Percentiles rank a stretch among this genome's conserved stretches.
Evolutionary conservation across 768 basidiomycete species (phyloP).

Genomic region (Phaffia australis): DNA sequence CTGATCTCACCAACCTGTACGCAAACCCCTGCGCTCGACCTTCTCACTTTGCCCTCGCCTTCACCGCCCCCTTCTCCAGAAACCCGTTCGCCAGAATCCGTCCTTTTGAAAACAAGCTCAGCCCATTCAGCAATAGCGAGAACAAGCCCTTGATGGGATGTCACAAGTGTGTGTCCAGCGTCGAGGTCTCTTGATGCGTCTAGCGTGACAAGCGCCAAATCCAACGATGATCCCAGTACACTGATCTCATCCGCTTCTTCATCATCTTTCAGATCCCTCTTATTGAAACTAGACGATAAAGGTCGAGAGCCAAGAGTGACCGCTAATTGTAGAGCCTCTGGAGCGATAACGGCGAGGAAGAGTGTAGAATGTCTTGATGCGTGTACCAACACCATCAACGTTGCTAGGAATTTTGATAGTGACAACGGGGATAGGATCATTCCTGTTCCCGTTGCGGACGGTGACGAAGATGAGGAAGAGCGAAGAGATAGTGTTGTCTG

Average conservation of each 20-base stretch:
- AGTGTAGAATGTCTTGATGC: conserved; percentile 67
- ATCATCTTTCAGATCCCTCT: conserved; percentile 37
- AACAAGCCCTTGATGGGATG: conserved; percentile 63
- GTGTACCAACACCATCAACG: conserved; percentile 68
- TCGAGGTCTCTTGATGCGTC: conserved; percentile 68
- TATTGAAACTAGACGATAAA: conserved; percentile 33
- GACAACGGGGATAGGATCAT: conserved; percentile 69
- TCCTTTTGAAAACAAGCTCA: conserved; percentile 49
- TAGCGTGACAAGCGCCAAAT: conserved; percentile 63
- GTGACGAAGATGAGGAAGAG: conserved; percentile 45
- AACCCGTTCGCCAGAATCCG: conserved; percentile 54
- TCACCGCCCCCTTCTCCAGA: conserved; percentile 44
- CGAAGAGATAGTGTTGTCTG: conserved; percentile 65
- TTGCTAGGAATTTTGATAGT: conserved; percentile 61
- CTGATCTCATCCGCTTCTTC: conserved; percentile 42
- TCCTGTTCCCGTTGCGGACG: conserved; percentile 65
- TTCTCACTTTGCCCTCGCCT: conserved; percentile 52
- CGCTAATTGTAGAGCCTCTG: conserved; percentile 72
- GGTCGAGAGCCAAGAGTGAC: conserved; percentile 58
- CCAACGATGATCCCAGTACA: conserved; percentile 62
- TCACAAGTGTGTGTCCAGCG: conserved; percentile 57
- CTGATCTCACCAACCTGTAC: conserved; percentile 16
- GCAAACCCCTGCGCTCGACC: conserved; percentile 19
- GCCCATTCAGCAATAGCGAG: conserved; percentile 75
- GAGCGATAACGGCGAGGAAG: conserved; percentile 70